Evolutionary conservation across 2,329 filamentous ascomycete species (phyloP).

Genomic region (Apiospora arundinis): DNA sequence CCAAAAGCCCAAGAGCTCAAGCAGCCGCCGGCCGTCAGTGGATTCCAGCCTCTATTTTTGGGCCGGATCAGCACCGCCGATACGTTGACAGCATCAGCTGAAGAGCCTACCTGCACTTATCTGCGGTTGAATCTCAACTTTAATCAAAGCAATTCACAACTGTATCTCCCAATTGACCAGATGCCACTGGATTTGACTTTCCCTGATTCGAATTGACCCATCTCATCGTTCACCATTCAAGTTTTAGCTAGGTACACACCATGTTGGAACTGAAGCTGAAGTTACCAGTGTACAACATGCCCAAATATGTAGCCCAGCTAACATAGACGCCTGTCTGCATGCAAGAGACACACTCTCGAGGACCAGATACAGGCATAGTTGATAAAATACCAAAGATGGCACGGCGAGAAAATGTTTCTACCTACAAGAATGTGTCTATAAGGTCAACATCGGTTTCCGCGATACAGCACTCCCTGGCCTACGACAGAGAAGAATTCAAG

Average conservation of each 20-base stretch:
- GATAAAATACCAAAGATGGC: too few relatives aligned
- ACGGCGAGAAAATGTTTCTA: too few relatives aligned
- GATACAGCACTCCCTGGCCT: too few relatives aligned
- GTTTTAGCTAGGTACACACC: not conserved
- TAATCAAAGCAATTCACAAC: too few relatives aligned
- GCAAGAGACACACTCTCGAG: too few relatives aligned
- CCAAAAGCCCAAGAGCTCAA: not conserved
- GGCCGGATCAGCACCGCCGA: not conserved
- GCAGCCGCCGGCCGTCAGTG: not conserved
- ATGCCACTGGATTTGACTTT: not conserved
- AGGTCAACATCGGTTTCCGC: too few relatives aligned
- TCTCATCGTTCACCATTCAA: too few relatives aligned
- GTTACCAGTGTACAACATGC: not conserved
- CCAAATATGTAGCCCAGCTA: not conserved
- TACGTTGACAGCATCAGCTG: not conserved
- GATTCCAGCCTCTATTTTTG: not conserved
- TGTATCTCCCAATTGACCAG: not conserved
- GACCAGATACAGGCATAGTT: too few relatives aligned
- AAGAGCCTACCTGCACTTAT: not conserved
- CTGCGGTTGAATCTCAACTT: not conserved
- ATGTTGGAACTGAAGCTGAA: not conserved
- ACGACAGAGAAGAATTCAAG: too few relatives aligned
- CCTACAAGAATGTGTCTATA: too few relatives aligned
- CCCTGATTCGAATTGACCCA: not conserved
- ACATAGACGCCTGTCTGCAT: not conserved